Percentiles rank a stretch among this genome's conserved stretches.
These are phyloP conservation scores for Neofusicoccum ribis DNA, from an alignment of 2,329 filamentous ascomycete genomes.

Conservation along the genomic window DNA sequence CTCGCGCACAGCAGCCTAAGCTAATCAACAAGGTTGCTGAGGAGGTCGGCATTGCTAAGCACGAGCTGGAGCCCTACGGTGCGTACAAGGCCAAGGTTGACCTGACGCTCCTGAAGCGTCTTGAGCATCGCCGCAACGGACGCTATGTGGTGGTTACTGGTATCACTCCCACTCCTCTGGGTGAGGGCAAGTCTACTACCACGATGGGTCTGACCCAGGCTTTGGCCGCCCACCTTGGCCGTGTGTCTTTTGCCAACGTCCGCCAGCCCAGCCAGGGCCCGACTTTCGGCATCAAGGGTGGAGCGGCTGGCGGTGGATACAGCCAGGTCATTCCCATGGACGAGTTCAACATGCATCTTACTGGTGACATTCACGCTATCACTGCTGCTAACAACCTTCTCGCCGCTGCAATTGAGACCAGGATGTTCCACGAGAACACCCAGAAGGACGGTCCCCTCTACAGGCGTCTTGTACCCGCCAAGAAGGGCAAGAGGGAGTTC, in stretches of 20 bases:
- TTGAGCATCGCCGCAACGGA: conserved; percentile 84
- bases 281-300: conserved; percentile 98
- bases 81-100: conserved; percentile 96
- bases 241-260: conserved; percentile 92
- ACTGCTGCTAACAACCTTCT: conserved; percentile 96
- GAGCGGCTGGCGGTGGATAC: conserved; percentile 94
- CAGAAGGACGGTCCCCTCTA: conserved; percentile 89
- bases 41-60: conserved; percentile 82
- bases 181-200: conserved; percentile 97
- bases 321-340: conserved; percentile 99
- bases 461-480: conserved; percentile 80
- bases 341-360: conserved; percentile 97
- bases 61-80: conserved; percentile 92
- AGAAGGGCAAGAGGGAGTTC: conserved; percentile 88
- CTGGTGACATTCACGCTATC: conserved; percentile 96
- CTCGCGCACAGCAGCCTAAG: conserved; percentile 87
- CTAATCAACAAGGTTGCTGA: conserved; percentile 79
- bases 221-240: conserved; percentile 81
- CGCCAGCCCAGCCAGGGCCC: conserved; percentile 95
- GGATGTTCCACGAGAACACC: conserved; percentile 96
- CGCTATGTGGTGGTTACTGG: conserved; percentile 91
- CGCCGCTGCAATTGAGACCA: conserved; percentile 92
- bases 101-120: conserved; percentile 74
- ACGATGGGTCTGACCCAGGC: conserved; percentile 95
- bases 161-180: conserved; percentile 93